Evolutionary conservation across 176 grass and related monocot genomes (phyloP), one percentile per base, ranked within the genome.

Genomic region (Hsuehochloa calcarea): DNA sequence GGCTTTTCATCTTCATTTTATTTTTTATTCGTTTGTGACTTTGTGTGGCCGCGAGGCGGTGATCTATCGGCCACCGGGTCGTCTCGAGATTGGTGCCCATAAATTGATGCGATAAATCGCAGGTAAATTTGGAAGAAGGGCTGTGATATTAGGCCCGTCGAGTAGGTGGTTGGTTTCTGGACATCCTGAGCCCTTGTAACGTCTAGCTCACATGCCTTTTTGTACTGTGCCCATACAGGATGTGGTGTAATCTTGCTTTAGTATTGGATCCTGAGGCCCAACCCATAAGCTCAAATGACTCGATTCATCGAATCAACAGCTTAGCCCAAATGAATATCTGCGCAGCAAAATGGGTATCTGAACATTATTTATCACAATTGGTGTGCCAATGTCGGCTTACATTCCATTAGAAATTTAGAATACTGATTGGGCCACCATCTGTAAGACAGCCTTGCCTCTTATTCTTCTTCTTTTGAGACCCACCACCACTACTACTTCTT

Each of bases 31-130:
- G 20, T 77, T 3, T 37, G 8, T 44, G 35, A 22, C 0, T 60
- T 68, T 74, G 47, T 60, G 82, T 85, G 87, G 82, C 49, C 12
- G 47, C 19, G 54, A 64, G 52, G 54, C 23, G 78, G 29, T 67
- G 13, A 54, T 74, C 69, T 8, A 55, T 52, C 31, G 51, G 10
- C 47, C 37, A 44, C 19, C 64, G 29, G n/a, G 56, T 64, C n/a
- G 47, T 80, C 46, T 54, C 35, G 31, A 66, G 27, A 78, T 85
- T 59, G 49, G 56, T 26, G 56, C 10, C 56, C 55, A 25, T 5
- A 11, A 62, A 62, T 63, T 62, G n/a, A 45, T 62, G 56, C n/a
- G 74, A 58, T 77, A 41, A 60, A 26, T 78, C 56, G 23, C 56
- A 27, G 8, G 3, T 29, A 63, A 78, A 78, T 41, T 5, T 12